A percentile compares a stretch with the other conserved stretches of the same genome.
These are phyloP conservation scores for Gymnopilus dilepis DNA, from an alignment of 768 basidiomycete species.

Conservation along the genomic window DNA sequence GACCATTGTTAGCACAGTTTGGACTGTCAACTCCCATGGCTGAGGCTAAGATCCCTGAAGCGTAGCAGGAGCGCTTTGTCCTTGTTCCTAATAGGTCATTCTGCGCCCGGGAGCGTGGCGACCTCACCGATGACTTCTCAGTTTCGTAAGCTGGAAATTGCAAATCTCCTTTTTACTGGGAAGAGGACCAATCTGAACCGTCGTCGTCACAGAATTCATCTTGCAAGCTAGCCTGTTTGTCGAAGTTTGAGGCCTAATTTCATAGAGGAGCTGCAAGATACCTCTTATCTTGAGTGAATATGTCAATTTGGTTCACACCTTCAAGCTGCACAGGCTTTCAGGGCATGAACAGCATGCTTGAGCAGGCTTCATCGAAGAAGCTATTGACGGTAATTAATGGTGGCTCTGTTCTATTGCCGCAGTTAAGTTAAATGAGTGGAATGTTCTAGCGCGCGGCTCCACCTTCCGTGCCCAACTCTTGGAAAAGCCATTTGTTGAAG, in stretches of 20 bases:
- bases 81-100: background rate
- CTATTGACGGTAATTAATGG: background rate
- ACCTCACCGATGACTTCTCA: background rate
- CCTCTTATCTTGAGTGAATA: too few species aligned
- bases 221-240: too few species aligned
- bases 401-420: background rate
- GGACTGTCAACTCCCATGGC: background rate
- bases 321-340: too few species aligned
- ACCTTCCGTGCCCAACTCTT: background rate
- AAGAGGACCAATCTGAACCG: too few species aligned
- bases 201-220: too few species aligned
- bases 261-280: too few species aligned
- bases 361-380: background rate
- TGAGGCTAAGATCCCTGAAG: background rate
- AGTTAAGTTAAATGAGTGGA: background rate
- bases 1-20: background rate
- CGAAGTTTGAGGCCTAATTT: too few species aligned
- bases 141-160: background rate
- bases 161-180: background rate
- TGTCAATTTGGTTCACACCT: too few species aligned
- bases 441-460: background rate
- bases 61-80: background rate
- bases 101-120: background rate
- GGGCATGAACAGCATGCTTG: too few species aligned
- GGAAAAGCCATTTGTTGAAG: too few species aligned